Percentiles rank a stretch among this genome's conserved stretches.
These are phyloP conservation scores for Tetrahymena thermophila DNA, from an alignment of 73 alveolate genomes.

Conservation along the genomic window DNA sequence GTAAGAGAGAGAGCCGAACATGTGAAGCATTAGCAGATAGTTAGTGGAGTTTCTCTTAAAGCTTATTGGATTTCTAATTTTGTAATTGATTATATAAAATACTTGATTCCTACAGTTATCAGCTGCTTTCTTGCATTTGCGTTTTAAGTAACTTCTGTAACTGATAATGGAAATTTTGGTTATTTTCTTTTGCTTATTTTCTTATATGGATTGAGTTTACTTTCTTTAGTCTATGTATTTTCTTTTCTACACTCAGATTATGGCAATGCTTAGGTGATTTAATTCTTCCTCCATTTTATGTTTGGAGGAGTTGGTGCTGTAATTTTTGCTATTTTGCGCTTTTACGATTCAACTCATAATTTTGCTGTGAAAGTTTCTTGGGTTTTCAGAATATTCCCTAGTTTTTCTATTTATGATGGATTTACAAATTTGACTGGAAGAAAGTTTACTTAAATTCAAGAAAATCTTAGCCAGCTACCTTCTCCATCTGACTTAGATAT, in stretches of 20 bases:
- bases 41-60: conserved; percentile 71
- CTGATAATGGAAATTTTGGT: background rate
- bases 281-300: conserved; percentile 37
- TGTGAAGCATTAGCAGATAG: conserved; percentile 78
- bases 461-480: background rate
- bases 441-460: background rate
- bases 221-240: conserved; percentile 43
- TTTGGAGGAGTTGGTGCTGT: conserved; percentile 49
- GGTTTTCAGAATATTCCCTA: conserved; percentile 28
- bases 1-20: conserved; percentile 76
- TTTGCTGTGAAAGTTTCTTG: conserved; percentile 10
- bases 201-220: conserved; percentile 42
- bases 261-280: conserved; percentile 42
- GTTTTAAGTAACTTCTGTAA: background rate
- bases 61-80: conserved; percentile 84
- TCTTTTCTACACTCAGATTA: conserved; percentile 37
- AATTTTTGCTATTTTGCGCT: conserved; percentile 5
- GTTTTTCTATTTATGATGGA: background rate
- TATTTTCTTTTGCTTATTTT: conserved; percentile 18
- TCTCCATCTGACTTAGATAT: conserved; percentile 6
- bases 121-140: conserved; percentile 4
- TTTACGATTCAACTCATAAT: conserved; percentile 6
- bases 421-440: background rate
- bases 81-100: conserved; percentile 61
- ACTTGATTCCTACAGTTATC: conserved; percentile 56